Evolutionary conservation across 129 eudicot species (phyloP).

Genomic region (Lactuca sativa): DNA sequence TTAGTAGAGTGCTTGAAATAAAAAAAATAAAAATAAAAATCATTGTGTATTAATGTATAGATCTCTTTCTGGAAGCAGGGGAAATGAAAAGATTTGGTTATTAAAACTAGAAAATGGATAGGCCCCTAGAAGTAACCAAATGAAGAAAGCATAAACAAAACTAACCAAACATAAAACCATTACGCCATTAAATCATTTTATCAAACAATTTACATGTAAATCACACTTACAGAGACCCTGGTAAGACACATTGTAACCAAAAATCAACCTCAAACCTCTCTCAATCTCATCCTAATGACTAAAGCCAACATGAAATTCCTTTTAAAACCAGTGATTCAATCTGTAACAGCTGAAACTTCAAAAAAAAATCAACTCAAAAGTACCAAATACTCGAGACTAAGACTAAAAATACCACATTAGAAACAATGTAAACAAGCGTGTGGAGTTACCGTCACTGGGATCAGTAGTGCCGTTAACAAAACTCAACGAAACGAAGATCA

Average conservation of each 20-base stretch:
- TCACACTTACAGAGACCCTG: background rate
- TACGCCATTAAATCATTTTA: background rate
- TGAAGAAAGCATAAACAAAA: background rate
- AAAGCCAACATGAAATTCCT: background rate
- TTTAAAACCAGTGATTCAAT: background rate
- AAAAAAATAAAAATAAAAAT: too few species aligned
- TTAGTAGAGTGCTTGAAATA: constrained; percentile 3
- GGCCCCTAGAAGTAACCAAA: background rate
- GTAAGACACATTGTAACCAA: background rate
- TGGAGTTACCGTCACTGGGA: constrained; percentile 52
- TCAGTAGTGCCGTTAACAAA: constrained; percentile 54
- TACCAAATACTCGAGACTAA: background rate
- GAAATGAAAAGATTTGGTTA: constrained; percentile 2
- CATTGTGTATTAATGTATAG: background rate
- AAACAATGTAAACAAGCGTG: background rate
- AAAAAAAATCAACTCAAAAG: background rate
- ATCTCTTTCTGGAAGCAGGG: constrained; percentile 2
- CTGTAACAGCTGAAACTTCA: background rate
- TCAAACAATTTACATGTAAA: background rate
- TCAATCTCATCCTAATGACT: too few species aligned
- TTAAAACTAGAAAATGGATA: background rate
- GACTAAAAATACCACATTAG: background rate
- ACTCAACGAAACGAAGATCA: constrained; percentile 32
- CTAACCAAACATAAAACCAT: constrained; percentile 3
- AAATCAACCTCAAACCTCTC: background rate